These are phyloP conservation scores for Gossypium raimondii DNA, from an alignment of 345 rosid genomes.

Conservation along the genomic window DNA sequence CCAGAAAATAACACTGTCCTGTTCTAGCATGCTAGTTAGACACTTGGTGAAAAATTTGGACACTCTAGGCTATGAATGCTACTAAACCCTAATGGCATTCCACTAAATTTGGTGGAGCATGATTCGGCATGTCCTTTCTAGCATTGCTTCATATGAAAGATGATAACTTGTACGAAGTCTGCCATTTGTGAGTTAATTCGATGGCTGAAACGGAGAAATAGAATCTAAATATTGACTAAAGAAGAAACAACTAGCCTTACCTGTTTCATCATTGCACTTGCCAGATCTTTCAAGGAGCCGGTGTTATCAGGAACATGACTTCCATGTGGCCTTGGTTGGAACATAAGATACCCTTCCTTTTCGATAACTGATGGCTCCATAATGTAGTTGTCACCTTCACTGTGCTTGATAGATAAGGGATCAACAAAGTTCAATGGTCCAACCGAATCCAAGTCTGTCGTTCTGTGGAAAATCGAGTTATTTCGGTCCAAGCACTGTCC, in stretches of 20 bases:
- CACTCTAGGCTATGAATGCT: neutral
- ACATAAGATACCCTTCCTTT: constrained; percentile 35
- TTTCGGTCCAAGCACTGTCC: constrained; percentile 38
- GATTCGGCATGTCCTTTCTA: neutral
- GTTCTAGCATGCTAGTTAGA: neutral
- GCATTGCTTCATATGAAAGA: neutral
- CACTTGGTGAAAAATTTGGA: neutral
- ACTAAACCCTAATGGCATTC: neutral
- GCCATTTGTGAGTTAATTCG: neutral
- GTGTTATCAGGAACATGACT: constrained; percentile 39
- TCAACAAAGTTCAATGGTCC: constrained; percentile 36
- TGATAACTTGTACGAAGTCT: neutral
- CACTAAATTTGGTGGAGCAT: neutral
- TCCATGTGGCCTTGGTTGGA: constrained; percentile 48
- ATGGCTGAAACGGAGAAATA: constrained; percentile 6
- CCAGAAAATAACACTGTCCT: neutral
- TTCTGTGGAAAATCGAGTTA: constrained; percentile 31
- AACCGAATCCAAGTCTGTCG: constrained; percentile 34
- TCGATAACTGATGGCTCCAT: constrained; percentile 33
- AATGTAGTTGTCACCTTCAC: constrained; percentile 33
- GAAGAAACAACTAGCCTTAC: constrained; percentile 25
- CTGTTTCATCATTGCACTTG: constrained; percentile 54
- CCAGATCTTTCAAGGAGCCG: constrained; percentile 71
- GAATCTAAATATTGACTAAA: neutral
- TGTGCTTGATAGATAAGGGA: constrained; percentile 29